Conservation (phyloP, 768 basidiomycete species). For the Podaxis pistillaris region DNA sequence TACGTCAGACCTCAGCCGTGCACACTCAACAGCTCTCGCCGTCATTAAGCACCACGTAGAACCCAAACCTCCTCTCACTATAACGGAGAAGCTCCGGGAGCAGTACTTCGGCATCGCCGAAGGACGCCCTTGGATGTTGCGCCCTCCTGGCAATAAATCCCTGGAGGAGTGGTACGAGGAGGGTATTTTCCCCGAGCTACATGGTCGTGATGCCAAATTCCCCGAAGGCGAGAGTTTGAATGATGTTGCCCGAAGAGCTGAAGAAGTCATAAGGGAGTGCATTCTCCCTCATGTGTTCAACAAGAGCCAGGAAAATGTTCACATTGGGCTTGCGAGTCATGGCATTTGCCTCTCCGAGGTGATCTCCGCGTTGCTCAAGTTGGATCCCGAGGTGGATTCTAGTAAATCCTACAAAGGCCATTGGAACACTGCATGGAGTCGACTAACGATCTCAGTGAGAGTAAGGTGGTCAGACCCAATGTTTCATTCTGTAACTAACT, state of each 20-base stretch:
- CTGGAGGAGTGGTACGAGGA: conserved; percentile 45
- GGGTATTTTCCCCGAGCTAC: conserved; percentile 54
- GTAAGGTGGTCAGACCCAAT: conserved; percentile 22
- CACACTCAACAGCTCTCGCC: conserved; percentile 57
- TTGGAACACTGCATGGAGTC: conserved; percentile 74
- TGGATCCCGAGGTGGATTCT: conserved; percentile 45
- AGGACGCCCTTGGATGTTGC: conserved; percentile 50
- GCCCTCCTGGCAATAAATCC: conserved; percentile 26
- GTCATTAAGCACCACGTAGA: conserved; percentile 48
- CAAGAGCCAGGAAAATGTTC: conserved; percentile 25
- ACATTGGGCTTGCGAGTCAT: conserved; percentile 73
- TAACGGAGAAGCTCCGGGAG: conserved; percentile 62
- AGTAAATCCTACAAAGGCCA: conserved; percentile 45
- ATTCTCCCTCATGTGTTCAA: conserved; percentile 57
- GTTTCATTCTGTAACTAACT: background rate
- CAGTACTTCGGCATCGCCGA: conserved; percentile 74
- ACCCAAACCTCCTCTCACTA: conserved; percentile 52
- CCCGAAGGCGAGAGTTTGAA: conserved; percentile 67
- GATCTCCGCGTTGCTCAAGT: conserved; percentile 49
- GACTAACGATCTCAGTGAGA: conserved; percentile 46
- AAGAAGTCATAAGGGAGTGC: conserved; percentile 47
- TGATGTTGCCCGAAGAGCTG: conserved; percentile 58
- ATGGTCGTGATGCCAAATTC: conserved; percentile 48
- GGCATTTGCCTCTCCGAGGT: conserved; percentile 69
- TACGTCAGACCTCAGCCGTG: conserved; percentile 66